Base-by-base conservation (phyloP, 352 stramenopile genomes). In the Globisporangium alternatum region DNA sequence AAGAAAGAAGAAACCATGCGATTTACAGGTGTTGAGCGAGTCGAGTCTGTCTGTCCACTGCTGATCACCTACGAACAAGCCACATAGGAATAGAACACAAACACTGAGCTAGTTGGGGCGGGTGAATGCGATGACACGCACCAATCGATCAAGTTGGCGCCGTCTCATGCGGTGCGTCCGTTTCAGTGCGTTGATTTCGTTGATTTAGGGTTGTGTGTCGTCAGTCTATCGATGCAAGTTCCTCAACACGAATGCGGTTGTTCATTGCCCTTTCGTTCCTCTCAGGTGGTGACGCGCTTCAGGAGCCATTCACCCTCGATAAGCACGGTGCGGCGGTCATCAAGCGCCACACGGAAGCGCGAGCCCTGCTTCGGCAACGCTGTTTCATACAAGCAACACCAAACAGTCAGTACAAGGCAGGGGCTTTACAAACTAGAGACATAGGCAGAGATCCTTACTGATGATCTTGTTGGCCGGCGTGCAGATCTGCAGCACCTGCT, bases 401-500 rank as follows among this genome's bases (percentile, higher is more conserved):
- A 59, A 44, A 72, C 13, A 60, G 12, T 25, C 45, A 54, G 41
- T 21, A 56, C 58, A 10, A 65, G 41, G 1, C 8, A 54, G 13
- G 37, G 10, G 22, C 21, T 56, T 6, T 48, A 28, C 25, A 28
- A 28, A 28, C 15, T 2, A n/a, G 56, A 21, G 21, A 45, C 5
- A 57, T n/a, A 30, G 37, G 9, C 10, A 47, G 10, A 28, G 1
- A 25, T 33, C 57, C 80, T 68, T 81, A 91, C 83, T 84, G 59
- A 84, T 75, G 43, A 90, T 77, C 52, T 67, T 70, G 22, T 78
- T 60, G 0, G 70, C 31, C 8, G 63, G 43, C 47, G 66, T 66
- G 63, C 74, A 82, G 21, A 90, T 70, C 60, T 93, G 84, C 17
- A 93, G 28, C 6, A 84, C 74, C 30, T 81, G 72, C 28, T 75